Base-by-base conservation (phyloP, 2,329 filamentous ascomycete species). In the Rhynchosporium graminicola region DNA sequence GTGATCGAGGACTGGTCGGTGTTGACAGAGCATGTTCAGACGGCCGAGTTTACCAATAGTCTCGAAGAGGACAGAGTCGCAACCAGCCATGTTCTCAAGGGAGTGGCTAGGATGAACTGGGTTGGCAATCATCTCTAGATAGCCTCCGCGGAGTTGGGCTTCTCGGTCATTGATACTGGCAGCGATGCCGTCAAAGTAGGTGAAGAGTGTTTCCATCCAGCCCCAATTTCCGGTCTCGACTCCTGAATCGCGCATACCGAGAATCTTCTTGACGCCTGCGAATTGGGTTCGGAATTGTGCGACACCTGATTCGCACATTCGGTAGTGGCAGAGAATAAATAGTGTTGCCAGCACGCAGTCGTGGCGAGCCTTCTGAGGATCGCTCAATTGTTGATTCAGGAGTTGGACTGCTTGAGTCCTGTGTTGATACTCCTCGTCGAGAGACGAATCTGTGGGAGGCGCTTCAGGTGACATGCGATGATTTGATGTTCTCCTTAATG, bases 241-340 rank as follows among this genome's bases (percentile, higher is more conserved):
- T 74, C 82, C 77, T 73, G 85, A 80, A 67, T 89, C 84, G 63
- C 92, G 84, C 78, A 97, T 85, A 3, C 87, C 85, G 10, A 97
- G 83, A 38, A 98, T 86, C 79, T 96, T 96, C 77, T 92, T 93
- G 45, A 97, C 92, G 0, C 94, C 93, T 0, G 92, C 92, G 71
- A 97, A 92, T 74, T 97, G 94, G 0, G 91, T 95, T 69, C 92
- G 91, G 77, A 97, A 97, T 71, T 94, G 94, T 26, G 91, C 92
- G 68, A 97, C 88, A 3, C 94, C 94, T 0, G 91, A 95, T 76
- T 97, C 93, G 65, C 92, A 95, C 78, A 97, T 92, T 69, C 96
- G 90, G 75, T 96, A 97, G 64, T 97, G 87, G 74, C 92, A 97
- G 3, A 97, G 82, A 8, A 97, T 84, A 45, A 97, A 83, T 42